Conservation (phyloP, 305 asterid species). For the Solanum hybrid region DNA sequence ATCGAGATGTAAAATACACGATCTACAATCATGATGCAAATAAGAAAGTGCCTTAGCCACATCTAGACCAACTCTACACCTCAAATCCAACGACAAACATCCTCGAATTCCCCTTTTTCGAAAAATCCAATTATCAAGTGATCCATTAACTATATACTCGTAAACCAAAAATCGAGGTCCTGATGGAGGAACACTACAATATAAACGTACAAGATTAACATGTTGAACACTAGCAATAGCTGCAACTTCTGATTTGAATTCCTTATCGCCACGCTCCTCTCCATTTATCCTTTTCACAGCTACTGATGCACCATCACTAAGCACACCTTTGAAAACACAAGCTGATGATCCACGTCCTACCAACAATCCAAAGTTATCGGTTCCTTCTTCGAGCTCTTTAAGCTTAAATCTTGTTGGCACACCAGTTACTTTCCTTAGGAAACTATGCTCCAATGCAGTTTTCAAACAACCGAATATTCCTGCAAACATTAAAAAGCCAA, state of each 20-base stretch:
- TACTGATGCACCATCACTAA: constrained; percentile 49
- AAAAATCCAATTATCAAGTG: constrained; percentile 67
- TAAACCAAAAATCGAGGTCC: constrained; percentile 57
- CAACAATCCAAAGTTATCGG: constrained; percentile 46
- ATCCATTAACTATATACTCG: constrained; percentile 52
- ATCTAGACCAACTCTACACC: constrained; percentile 50
- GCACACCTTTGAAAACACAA: constrained; percentile 58
- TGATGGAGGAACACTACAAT: constrained; percentile 20
- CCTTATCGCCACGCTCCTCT: constrained; percentile 62
- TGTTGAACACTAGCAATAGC: constrained; percentile 83
- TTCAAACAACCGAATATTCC: background rate
- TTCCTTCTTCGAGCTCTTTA: constrained; percentile 68
- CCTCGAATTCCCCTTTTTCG: constrained; percentile 14
- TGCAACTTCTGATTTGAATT: constrained; percentile 65
- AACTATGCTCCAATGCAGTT: constrained; percentile 34
- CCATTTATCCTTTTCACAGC: constrained; percentile 73
- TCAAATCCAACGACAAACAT: constrained; percentile 55
- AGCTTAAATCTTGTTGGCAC: constrained; percentile 60
- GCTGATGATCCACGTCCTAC: constrained; percentile 71
- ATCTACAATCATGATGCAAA: constrained; percentile 70
- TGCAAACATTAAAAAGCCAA: too few relatives aligned
- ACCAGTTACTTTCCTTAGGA: constrained; percentile 73
- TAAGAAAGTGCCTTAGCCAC: constrained; percentile 71
- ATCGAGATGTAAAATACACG: constrained; percentile 69
- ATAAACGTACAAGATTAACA: constrained; percentile 55